A percentile compares a stretch with the other conserved stretches of the same genome.
These are phyloP conservation scores for Raphanus raphanistrum DNA, from an alignment of 345 rosid species.

Conservation along the genomic window DNA sequence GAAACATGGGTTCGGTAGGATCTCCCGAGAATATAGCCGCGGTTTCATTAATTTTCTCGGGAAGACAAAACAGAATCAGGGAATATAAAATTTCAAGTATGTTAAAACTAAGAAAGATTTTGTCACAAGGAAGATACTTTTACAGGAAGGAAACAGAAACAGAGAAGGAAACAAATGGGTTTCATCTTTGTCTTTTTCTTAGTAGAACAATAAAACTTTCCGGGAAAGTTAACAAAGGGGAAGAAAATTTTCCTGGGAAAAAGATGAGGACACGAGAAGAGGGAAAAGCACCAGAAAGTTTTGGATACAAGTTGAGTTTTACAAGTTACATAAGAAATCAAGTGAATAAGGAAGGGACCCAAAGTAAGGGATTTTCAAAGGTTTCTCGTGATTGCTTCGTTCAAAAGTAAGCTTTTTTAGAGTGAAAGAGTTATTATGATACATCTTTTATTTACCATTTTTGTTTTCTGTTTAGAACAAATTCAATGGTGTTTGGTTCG, in stretches of 20 bases:
- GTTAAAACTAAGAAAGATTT: background rate
- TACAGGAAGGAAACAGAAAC: conserved; percentile 29
- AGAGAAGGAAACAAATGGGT: conserved; percentile 23
- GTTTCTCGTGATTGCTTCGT: conserved; percentile 79
- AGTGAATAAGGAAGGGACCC: conserved; percentile 55
- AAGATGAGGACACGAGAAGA: conserved; percentile 32
- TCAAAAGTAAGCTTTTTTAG: conserved; percentile 43
- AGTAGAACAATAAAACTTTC: conserved; percentile 29
- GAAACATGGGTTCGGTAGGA: conserved; percentile 66
- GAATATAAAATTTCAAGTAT: conserved; percentile 15
- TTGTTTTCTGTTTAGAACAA: background rate
- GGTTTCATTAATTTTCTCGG: conserved; percentile 54
- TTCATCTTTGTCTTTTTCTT: conserved; percentile 30
- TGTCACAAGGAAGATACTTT: conserved; percentile 31
- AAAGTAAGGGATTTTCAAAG: conserved; percentile 61
- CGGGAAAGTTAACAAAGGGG: conserved; percentile 1
- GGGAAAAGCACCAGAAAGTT: conserved; percentile 36
- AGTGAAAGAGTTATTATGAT: conserved; percentile 8
- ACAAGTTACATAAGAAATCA: conserved; percentile 21
- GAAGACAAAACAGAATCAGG: conserved; percentile 24
- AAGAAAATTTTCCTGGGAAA: conserved; percentile 20
- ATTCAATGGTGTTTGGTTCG: conserved; percentile 20
- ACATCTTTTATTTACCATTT: background rate
- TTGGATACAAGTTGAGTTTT: conserved; percentile 38
- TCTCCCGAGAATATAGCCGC: conserved; percentile 35